Conservation (phyloP, 169 alveolate genomes). For the Plasmodium gonderi region DNA sequence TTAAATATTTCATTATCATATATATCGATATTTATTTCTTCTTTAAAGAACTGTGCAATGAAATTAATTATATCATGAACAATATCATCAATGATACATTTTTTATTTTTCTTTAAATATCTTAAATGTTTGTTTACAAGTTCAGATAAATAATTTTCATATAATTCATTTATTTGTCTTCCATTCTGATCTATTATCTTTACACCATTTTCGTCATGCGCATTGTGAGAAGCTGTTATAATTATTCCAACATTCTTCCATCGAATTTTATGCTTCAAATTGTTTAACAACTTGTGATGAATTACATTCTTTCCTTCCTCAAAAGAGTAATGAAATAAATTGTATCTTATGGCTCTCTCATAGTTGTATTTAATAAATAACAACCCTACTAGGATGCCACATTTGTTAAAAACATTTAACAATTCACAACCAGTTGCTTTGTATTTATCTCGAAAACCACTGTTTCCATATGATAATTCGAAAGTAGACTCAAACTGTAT, state of each 20-base stretch:
- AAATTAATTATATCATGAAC: constrained; percentile 19
- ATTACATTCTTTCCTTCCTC: neutral
- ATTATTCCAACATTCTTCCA: constrained; percentile 75
- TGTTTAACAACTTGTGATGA: neutral
- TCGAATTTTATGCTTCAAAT: neutral
- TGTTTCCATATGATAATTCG: constrained; percentile 47
- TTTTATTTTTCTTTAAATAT: constrained; percentile 23
- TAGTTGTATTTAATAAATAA: constrained; percentile 59
- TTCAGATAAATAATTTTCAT: constrained; percentile 77
- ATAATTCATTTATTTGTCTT: constrained; percentile 58
- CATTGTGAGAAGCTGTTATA: constrained; percentile 84
- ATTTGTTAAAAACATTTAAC: constrained; percentile 40
- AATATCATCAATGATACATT: constrained; percentile 28
- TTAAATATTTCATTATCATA: constrained; percentile 21
- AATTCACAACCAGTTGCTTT: constrained; percentile 19
- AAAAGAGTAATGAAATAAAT: neutral
- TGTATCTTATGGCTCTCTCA: neutral
- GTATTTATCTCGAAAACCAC: constrained; percentile 70
- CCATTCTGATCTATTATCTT: constrained; percentile 80
- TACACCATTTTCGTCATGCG: constrained; percentile 80
- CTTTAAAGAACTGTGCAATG: constrained; percentile 19
- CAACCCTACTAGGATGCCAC: constrained; percentile 66
- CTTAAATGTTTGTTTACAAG: constrained; percentile 76
- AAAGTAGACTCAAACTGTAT: constrained; percentile 13
- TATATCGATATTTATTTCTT: constrained; percentile 21